phyloP scores from a whole-genome alignment of 352 stramenopile species.

The Pythium sukuiense region DNA sequence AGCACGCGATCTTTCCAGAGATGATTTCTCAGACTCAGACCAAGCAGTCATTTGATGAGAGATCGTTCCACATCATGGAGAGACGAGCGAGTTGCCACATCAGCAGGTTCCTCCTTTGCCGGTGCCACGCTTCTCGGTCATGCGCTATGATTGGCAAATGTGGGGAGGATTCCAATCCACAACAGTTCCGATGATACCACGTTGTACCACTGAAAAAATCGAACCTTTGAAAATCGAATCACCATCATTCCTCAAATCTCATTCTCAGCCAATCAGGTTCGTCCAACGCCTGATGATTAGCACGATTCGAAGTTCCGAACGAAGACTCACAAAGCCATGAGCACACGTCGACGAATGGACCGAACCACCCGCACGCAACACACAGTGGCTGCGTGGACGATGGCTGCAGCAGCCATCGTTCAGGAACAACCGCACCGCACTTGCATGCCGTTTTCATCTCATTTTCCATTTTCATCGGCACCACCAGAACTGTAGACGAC shows the following conservation, averaged over 20 bases:
- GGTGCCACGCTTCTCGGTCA: not conserved
- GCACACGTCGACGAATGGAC: too few species aligned
- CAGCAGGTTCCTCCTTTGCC: too few species aligned
- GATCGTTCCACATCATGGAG: too few species aligned
- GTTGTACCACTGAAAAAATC: not conserved
- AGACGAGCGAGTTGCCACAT: too few species aligned
- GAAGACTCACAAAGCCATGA: too few species aligned
- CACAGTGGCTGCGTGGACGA: too few species aligned
- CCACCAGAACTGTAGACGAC: not conserved
- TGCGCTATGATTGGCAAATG: not conserved
- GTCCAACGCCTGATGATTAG: not conserved
- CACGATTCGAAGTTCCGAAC: not conserved
- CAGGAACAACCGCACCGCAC: not conserved
- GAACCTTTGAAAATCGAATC: conserved; percentile 2
- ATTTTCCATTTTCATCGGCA: not conserved
- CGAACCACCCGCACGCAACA: too few species aligned
- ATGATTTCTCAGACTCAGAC: too few species aligned
- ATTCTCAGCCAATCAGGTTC: not conserved
- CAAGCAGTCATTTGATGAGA: too few species aligned
- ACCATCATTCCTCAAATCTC: not conserved
- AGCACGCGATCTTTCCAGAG: too few species aligned
- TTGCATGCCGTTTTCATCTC: not conserved
- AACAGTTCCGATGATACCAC: not conserved
- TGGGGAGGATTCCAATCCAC: not conserved
- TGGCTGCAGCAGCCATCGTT: not conserved